A percentile compares a stretch with the other conserved stretches of the same genome.
Conservation (phyloP, 2,329 filamentous ascomycete genomes). For the Claviceps sp. region DNA sequence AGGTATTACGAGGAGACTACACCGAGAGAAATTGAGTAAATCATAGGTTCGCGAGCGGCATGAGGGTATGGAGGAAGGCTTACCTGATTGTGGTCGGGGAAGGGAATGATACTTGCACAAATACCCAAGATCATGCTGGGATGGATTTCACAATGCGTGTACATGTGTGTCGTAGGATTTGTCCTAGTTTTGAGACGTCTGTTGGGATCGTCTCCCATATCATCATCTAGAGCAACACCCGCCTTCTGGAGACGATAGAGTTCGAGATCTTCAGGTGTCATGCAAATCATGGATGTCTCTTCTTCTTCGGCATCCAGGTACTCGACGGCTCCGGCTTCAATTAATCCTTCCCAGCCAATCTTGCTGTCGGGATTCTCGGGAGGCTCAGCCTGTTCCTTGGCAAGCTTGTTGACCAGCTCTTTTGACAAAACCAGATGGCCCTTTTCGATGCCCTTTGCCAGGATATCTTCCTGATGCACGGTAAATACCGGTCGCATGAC, state of each 20-base stretch:
- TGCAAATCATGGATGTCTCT: slow-evolving; percentile 97
- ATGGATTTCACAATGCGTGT: slow-evolving; percentile 98
- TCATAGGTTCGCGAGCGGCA: not conserved
- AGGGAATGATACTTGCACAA: slow-evolving; percentile 97
- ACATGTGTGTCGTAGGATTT: slow-evolving; percentile 78
- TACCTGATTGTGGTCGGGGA: slow-evolving; percentile 95
- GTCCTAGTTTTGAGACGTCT: slow-evolving; percentile 78
- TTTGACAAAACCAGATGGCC: slow-evolving; percentile 74
- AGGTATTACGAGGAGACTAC: slow-evolving; percentile 93
- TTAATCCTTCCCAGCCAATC: slow-evolving; percentile 80
- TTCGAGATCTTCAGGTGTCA: slow-evolving; percentile 93
- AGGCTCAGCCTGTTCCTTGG: slow-evolving; percentile 60
- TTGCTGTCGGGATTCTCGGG: slow-evolving; percentile 46
- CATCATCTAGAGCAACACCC: slow-evolving; percentile 49
- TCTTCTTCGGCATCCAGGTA: slow-evolving; percentile 98
- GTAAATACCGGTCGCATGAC: slow-evolving; percentile 91
- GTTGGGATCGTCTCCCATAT: slow-evolving; percentile 56
- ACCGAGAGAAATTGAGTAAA: not conserved
- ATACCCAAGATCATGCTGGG: slow-evolving; percentile 98
- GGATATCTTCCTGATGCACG: slow-evolving; percentile 74
- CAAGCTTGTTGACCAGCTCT: slow-evolving; percentile 58
- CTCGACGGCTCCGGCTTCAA: slow-evolving; percentile 77
- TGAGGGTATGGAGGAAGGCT: slow-evolving; percentile 10
- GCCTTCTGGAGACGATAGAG: slow-evolving; percentile 57
- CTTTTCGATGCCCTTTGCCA: slow-evolving; percentile 42